Percentiles rank a stretch among this genome's conserved stretches.
These are phyloP conservation scores for Leccinum variabile DNA, from an alignment of 1,284 basidiomycete species.

Conservation along the genomic window DNA sequence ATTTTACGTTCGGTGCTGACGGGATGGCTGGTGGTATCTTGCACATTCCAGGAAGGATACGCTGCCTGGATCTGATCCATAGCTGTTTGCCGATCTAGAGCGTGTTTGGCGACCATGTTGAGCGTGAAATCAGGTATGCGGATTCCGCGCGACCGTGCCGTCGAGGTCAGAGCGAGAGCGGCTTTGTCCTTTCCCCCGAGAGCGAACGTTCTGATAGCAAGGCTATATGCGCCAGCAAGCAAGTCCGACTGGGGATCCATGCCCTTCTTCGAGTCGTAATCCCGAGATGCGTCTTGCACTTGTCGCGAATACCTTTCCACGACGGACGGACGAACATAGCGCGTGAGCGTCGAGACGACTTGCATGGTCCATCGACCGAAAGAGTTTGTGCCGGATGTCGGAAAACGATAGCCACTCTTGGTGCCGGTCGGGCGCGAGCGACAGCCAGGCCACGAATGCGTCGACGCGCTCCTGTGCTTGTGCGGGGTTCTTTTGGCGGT, in stretches of 20 bases:
- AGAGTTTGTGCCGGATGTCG: conserved; percentile 27
- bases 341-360: conserved; percentile 25
- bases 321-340: conserved; percentile 1
- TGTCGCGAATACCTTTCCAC: conserved; percentile 26
- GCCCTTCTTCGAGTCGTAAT: conserved; percentile 8
- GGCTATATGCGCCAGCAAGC: conserved; percentile 20
- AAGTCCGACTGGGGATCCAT: not conserved
- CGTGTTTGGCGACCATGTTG: conserved; percentile 17
- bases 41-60: conserved; percentile 18
- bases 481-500: no score
- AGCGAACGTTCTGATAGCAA: conserved; percentile 26
- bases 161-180: conserved; percentile 21
- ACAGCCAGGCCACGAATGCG: conserved; percentile 26
- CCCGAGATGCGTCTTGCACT: conserved; percentile 17
- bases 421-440: conserved; percentile 27
- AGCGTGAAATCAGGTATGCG: conserved; percentile 30
- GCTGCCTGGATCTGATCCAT: conserved; percentile 16
- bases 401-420: conserved; percentile 23
- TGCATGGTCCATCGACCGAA: conserved; percentile 24
- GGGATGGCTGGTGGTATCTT: not conserved
- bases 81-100: conserved; percentile 11
- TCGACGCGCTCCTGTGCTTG: no score
- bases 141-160: conserved; percentile 10
- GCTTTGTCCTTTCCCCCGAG: not conserved
- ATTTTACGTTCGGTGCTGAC: not conserved